Evolutionary conservation across 202 grass and related monocot genomes (phyloP), one percentile per base, ranked within the genome.

Genomic region (Setaria viridis): DNA sequence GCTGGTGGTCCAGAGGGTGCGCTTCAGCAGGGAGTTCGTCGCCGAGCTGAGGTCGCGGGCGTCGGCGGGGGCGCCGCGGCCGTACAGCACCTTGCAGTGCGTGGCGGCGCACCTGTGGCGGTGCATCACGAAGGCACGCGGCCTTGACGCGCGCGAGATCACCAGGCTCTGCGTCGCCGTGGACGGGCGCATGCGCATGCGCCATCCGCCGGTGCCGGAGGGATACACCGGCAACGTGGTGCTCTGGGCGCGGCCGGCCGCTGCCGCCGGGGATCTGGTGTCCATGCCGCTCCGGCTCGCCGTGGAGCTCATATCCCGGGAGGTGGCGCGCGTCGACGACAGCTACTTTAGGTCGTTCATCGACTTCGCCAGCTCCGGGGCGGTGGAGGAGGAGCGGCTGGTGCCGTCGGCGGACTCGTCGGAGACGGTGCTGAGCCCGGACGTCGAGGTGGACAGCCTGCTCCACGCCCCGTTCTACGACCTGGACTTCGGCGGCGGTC

Each of bases 301-400:
- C 6, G 76, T 30, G 14, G 75, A 34, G 65, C 84, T 91, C n/a
- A 71, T 91, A 6, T 47, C 25, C 3, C 46, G 43, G 0, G 85
- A 4, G 62, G 25, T 91, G 7, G 34, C 68, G 0, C n/a, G 57
- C 16, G 0, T 85, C 17, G 62, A 87, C 54, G 81, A 71, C 34
- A 25, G 13, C 4, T 91, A 91, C 60, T 87, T 87, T 76, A 2
- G 32, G 43, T 91, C 89, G 9, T 87, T 91, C 67, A 9, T 91
- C 21, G 81, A 91, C 10, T 87, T 91, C 19, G 85, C 89, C 14
- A 65, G 43, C 62, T 87, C 89, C 6, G 69, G 69, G 0, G 48
- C 30, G 11, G 85, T 87, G 39, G 76, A 91, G 57, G 1, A 2
- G 34, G 84, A 90, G 51, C 21, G 55, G 15, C 46, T 91, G 43